Evolutionary conservation across 2,329 filamentous ascomycete genomes (phyloP).

Genomic region (Dendrostoma leiphaemia): DNA sequence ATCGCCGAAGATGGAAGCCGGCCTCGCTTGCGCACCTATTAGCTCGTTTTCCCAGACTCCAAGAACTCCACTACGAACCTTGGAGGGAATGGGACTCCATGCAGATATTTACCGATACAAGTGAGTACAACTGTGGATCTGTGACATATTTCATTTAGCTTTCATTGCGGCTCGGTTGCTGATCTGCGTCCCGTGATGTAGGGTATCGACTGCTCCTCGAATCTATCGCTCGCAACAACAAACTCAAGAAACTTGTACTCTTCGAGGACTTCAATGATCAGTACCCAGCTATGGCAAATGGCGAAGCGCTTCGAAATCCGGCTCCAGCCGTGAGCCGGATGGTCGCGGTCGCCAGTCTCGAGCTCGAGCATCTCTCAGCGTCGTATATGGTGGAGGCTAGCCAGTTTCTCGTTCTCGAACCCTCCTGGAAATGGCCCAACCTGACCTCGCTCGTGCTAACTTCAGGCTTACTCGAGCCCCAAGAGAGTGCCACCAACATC

Average conservation of each 20-base stretch:
- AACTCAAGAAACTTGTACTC: conserved; percentile 23
- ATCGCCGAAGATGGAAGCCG: conserved; percentile 30
- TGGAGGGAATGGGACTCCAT: conserved; percentile 28
- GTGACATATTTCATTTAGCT: conserved; percentile 21
- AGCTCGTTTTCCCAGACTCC: conserved; percentile 28
- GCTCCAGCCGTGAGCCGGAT: conserved; percentile 22
- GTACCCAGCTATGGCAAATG: conserved; percentile 26
- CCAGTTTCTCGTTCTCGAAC: conserved; percentile 27
- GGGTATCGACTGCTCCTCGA: conserved; percentile 22
- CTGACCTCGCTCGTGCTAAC: conserved; percentile 31
- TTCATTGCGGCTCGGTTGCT: neutral
- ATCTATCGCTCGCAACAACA: conserved; percentile 17
- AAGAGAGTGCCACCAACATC: conserved; percentile 21
- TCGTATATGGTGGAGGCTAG: conserved; percentile 30
- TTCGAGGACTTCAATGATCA: conserved; percentile 33
- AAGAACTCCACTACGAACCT: conserved; percentile 31
- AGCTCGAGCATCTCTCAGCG: conserved; percentile 28
- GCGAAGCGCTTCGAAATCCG: conserved; percentile 23
- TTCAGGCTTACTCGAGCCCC: conserved; percentile 26
- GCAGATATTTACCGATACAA: conserved; percentile 18
- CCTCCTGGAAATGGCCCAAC: conserved; percentile 28
- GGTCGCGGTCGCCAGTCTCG: conserved; percentile 25
- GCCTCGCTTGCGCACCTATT: conserved; percentile 27
- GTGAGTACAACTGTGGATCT: conserved; percentile 20
- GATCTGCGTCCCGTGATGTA: conserved; percentile 19